These are phyloP conservation scores for Dinochytrium kinnereticum DNA, from an alignment of 371 early-diverging fungal genomes.

Conservation along the genomic window DNA sequence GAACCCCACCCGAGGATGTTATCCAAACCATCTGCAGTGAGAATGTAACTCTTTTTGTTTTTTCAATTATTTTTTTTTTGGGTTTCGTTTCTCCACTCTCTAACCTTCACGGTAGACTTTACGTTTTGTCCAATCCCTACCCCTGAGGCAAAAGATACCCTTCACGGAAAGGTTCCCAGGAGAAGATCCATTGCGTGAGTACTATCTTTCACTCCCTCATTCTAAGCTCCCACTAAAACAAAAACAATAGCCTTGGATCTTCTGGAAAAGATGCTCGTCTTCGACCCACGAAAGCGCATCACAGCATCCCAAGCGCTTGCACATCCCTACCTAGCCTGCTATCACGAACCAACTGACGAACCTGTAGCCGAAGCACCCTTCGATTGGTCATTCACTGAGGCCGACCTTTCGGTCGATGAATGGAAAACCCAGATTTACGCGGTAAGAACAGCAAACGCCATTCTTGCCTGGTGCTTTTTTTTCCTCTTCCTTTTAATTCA, in stretches of 20 bases:
- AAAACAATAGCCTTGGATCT: conserved; percentile 76
- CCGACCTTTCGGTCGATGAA: conserved; percentile 83
- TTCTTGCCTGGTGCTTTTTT: background rate
- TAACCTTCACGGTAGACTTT: conserved; percentile 67
- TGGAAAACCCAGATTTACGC: conserved; percentile 62
- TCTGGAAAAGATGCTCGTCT: conserved; percentile 86
- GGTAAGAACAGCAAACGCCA: conserved; percentile 17
- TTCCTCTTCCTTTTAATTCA: background rate
- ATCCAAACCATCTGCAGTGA: conserved; percentile 92
- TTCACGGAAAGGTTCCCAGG: conserved; percentile 74
- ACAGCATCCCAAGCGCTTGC: conserved; percentile 84
- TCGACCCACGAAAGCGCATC: conserved; percentile 89
- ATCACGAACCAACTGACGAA: conserved; percentile 77
- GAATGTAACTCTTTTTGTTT: conserved; percentile 64
- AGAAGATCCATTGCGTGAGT: conserved; percentile 59
- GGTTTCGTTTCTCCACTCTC: background rate
- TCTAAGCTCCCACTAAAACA: background rate
- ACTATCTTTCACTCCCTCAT: background rate
- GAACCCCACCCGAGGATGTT: conserved; percentile 93
- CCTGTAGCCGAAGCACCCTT: conserved; percentile 80
- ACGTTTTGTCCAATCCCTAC: conserved; percentile 87
- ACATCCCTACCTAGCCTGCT: conserved; percentile 85
- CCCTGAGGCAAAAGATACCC: conserved; percentile 78
- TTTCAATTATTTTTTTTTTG: conserved; percentile 2
- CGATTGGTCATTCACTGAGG: conserved; percentile 95